phyloP scores from a whole-genome alignment of 1,284 basidiomycete genomes.

The Cryptococcus neoformans region DNA sequence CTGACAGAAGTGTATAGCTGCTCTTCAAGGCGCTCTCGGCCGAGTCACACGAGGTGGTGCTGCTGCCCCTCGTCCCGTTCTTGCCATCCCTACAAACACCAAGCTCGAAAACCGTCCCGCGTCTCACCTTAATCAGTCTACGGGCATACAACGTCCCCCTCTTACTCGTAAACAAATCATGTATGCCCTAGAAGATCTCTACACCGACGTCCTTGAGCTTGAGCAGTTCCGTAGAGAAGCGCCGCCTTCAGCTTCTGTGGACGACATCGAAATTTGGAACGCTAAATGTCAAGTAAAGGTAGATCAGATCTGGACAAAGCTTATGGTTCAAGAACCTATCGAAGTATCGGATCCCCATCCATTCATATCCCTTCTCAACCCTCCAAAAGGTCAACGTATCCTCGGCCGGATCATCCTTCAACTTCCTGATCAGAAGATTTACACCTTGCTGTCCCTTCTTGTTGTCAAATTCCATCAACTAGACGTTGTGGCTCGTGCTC shows the following conservation, averaged over 20 bases:
- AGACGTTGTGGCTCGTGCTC: constrained; percentile 78
- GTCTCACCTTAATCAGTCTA: constrained; percentile 35
- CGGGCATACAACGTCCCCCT: constrained; percentile 57
- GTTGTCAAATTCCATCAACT: constrained; percentile 92
- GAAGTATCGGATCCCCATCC: constrained; percentile 88
- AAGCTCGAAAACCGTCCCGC: constrained; percentile 47
- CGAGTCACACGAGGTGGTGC: constrained; percentile 67
- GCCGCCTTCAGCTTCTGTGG: constrained; percentile 54
- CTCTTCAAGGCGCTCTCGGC: constrained; percentile 94
- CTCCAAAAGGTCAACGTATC: constrained; percentile 90
- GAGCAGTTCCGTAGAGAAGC: constrained; percentile 84
- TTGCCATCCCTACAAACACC: constrained; percentile 68
- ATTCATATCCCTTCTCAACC: constrained; percentile 86
- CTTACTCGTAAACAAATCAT: constrained; percentile 75
- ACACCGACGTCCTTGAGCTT: constrained; percentile 76
- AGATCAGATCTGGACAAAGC: constrained; percentile 72
- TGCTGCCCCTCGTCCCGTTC: constrained; percentile 89
- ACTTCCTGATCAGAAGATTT: constrained; percentile 71
- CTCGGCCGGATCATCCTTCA: constrained; percentile 87
- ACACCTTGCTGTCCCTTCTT: constrained; percentile 84
- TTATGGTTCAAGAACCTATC: constrained; percentile 84
- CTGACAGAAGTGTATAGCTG: constrained; percentile 25
- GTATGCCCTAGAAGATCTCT: constrained; percentile 77
- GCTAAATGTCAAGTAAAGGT: constrained; percentile 59
- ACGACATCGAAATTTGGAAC: constrained; percentile 64